Evolutionary conservation across 2,329 filamentous ascomycete genomes (phyloP).

Genomic region (Westerdykella aurantiaca): DNA sequence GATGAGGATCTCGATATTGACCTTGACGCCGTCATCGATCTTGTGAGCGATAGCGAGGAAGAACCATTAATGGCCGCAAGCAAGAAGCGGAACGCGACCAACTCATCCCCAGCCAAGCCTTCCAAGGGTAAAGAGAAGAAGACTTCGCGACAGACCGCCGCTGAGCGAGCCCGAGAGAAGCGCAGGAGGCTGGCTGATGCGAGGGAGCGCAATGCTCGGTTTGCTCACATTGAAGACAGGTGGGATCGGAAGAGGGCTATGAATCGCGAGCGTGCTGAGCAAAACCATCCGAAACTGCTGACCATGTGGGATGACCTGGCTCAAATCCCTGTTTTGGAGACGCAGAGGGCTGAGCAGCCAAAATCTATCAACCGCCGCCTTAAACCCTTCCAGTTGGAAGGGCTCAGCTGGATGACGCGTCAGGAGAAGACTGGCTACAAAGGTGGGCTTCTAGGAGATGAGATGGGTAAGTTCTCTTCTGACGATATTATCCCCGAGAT

Average conservation of each 20-base stretch:
- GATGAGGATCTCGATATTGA: constrained; percentile 10
- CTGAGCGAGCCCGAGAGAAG: constrained; percentile 9
- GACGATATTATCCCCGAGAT: background rate
- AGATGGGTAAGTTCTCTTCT: constrained; percentile 64
- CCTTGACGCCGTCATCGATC: constrained; percentile 9
- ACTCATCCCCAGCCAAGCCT: constrained; percentile 1
- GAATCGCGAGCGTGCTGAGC: constrained; percentile 61
- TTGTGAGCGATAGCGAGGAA: constrained; percentile 22
- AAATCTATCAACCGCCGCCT: constrained; percentile 71
- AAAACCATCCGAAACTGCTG: constrained; percentile 68
- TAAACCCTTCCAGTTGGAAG: constrained; percentile 91
- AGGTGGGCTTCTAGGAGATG: constrained; percentile 87
- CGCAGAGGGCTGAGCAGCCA: constrained; percentile 64
- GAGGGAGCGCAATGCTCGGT: constrained; percentile 23
- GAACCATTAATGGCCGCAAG: constrained; percentile 18
- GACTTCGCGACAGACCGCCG: constrained; percentile 1
- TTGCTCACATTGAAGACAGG: constrained; percentile 33
- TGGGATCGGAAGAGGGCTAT: constrained; percentile 46
- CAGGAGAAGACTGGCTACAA: constrained; percentile 84
- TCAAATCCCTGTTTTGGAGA: constrained; percentile 60
- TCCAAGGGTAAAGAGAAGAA: constrained; percentile 5
- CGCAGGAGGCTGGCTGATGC: constrained; percentile 17
- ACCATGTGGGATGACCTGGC: constrained; percentile 82
- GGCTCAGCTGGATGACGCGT: constrained; percentile 85
- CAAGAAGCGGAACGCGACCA: constrained; percentile 12